Base-by-base conservation (phyloP, 106 monocot genomes). In the Acorus gramineus region DNA sequence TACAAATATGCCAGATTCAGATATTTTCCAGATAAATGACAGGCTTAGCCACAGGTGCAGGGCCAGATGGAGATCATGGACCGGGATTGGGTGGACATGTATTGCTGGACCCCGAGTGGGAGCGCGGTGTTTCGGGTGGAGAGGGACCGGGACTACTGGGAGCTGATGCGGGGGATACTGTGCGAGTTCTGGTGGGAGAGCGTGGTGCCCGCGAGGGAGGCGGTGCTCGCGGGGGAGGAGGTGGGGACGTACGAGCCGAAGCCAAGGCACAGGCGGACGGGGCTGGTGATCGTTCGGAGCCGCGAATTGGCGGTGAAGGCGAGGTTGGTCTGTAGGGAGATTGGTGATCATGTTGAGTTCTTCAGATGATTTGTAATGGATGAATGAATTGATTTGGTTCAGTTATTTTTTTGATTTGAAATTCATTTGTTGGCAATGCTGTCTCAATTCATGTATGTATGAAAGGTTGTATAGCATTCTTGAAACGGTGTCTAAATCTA, bases 21-120 rank as follows among this genome's bases (percentile, higher is more conserved):
- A 28, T 28, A 28, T 28, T 28, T 28, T 28, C 28, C 28, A 28
- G 0, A 28, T 28, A 28, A 28, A 0, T 28, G 28, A 28, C 28
- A 28, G 28, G 28, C 28, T 28, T 28, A 28, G 28, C 28, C 28
- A 28, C 28, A 98, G 73, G 76, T 98, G 52, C 98, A 98, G 60
- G 98, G 98, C 5, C 88, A 84, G 73, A 98, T 98, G 98, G 98
- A 98, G 81, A 84, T 98, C 57, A 88, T 98, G 92, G 80, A 81
- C 58, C 65, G 87, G 13, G 85, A 92, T 14, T 98, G 98, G 98
- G 92, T 86, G 6, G 98, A 98, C 69, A 48, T 98, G 66, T 98
- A 88, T 50, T 98, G 98, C 51, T 98, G 98, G 98, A 98, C 88
- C 8, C 82, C 78, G 3, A 98, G 88, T 56, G 98, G 98, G 3